These are phyloP conservation scores for Farysia itapuensis DNA, from an alignment of 1,284 basidiomycete species.

Conservation along the genomic window DNA sequence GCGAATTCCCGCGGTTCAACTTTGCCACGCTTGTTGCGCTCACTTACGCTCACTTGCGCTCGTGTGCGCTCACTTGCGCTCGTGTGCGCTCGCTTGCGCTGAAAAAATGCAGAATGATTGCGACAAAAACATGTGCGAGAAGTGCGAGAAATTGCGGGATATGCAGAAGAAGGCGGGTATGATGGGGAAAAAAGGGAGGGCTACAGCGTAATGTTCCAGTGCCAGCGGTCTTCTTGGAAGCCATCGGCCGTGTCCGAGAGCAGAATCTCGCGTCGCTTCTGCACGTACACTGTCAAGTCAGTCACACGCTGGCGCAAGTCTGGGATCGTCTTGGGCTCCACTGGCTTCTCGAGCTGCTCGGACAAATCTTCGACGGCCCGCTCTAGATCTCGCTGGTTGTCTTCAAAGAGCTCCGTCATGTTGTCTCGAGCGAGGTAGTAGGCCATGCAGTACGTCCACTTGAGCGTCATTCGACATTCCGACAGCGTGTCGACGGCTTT, in stretches of 20 bases:
- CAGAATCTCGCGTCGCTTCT: constrained; percentile 91
- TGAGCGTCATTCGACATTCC: constrained; percentile 89
- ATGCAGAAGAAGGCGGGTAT: no score
- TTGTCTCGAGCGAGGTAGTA: constrained; percentile 86
- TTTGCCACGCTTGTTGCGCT: no score
- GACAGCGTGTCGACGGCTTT: constrained; percentile 84
- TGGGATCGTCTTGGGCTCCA: constrained; percentile 81
- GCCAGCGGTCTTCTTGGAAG: constrained; percentile 77
- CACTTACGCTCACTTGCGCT: no score
- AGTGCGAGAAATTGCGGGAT: no score
- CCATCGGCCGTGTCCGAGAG: constrained; percentile 90
- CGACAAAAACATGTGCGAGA: no score
- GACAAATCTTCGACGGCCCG: constrained; percentile 91
- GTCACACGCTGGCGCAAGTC: constrained; percentile 85
- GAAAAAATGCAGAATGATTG: no score
- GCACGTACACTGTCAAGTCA: constrained; percentile 77
- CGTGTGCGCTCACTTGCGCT: no score
- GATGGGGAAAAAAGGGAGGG: no score
- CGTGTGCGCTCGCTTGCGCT: no score
- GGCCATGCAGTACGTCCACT: constrained; percentile 99
- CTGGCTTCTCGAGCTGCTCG: constrained; percentile 84
- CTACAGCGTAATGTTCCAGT: constrained; percentile 50
- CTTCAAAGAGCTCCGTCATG: constrained; percentile 93
- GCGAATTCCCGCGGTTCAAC: no score
- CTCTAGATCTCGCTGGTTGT: constrained; percentile 96